Base-by-base conservation (phyloP, 2,329 filamentous ascomycete species). In the Periconia sp. region DNA sequence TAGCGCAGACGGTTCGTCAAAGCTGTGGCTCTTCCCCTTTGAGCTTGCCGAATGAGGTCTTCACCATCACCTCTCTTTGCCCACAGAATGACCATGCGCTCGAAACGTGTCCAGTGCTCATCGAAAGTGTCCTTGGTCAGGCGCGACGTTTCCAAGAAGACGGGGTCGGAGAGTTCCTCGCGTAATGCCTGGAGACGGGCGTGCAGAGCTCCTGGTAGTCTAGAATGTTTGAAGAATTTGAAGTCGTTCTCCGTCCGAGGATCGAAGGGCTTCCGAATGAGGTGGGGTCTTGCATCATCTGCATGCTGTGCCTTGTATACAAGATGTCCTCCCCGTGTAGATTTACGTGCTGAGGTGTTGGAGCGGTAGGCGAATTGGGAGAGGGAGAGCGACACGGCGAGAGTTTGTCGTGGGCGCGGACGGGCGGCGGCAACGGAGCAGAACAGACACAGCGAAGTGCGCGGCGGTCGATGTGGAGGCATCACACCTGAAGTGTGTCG, bases 1-100 rank as follows among this genome's bases (percentile, higher is more conserved):
- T 87, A 88, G 54, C 82, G 81, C 37, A 96, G 58, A 62, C 88
- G 84, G n/a, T 73, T 81, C 83, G 61, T 44, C 7, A 71, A 58
- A 2, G 52, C 20, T 17, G 20, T 61, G 1, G 6, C 23, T 49
- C 54, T 67, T 7, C 56, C 51, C 9, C 61, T 46, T 18, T 9
- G 6, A 2, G 61, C 60, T 27, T 63, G 56, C 0, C 47, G 15
- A 6, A 54, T 60, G 45, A 69, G 46, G 7, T 23, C 31, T 6
- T 37, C 1, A 49, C 68, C 41, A 10, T 61, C 37, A 14, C 45
- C 56, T 33, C 56, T 54, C 54, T 63, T 65, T 49, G 63, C 56
- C 64, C 63, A 66, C 11, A 50, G 49, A 9, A 35, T 49, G 31
- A 71, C 61, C 15, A 58, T 55, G 3, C 45, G 50, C 44, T 65